Evolutionary conservation across 305 asterid species (phyloP), one percentile per base, ranked within the genome.

Genomic region (Petunia hybrid): DNA sequence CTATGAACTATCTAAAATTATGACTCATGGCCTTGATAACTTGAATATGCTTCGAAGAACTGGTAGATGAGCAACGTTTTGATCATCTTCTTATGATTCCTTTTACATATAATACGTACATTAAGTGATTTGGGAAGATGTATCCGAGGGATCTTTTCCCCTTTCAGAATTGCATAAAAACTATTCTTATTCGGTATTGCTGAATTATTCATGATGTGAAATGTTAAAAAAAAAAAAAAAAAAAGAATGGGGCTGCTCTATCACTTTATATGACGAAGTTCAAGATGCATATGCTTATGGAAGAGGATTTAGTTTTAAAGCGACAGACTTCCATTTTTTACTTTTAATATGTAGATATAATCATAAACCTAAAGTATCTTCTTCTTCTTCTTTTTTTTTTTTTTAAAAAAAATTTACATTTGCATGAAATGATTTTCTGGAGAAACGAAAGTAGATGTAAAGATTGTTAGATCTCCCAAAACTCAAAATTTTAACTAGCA

Each of bases 401-500:
- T 22, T 22, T 22, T 22, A 22, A 22, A 22, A 22, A 22, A 22
- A 22, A 31, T 70, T 70, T 48, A 46, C 60, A 31, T 46, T 70
- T 70, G 77, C 77, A 70, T 31, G 10, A 46, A 1, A 5, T 70
- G 31, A 5, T 45, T 31, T 70, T 46, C 43, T 70, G 42, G 42
- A 70, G 53, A 70, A 70, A 70, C 2, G 43, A 0, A 46, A 70
- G 60, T 70, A 46, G 77, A 70, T 46, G 10, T 45, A n/a, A 70
- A 70, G 77, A 70, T 46, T 22, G 22, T 70, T 46, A 10, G 77
- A 45, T 31, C 77, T 70, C 16, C 77, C 60, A 22, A 46, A 14
- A 46, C 77, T 16, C 22, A 45, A 42, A 46, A 3, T 69, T 69
- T 69, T 59, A 22, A 45, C 77, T 22, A 69, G 77, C 22, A 22